Evolutionary conservation across 2,329 filamentous ascomycete genomes (phyloP).

Genomic region (Rhytidhysteron rufulum): DNA sequence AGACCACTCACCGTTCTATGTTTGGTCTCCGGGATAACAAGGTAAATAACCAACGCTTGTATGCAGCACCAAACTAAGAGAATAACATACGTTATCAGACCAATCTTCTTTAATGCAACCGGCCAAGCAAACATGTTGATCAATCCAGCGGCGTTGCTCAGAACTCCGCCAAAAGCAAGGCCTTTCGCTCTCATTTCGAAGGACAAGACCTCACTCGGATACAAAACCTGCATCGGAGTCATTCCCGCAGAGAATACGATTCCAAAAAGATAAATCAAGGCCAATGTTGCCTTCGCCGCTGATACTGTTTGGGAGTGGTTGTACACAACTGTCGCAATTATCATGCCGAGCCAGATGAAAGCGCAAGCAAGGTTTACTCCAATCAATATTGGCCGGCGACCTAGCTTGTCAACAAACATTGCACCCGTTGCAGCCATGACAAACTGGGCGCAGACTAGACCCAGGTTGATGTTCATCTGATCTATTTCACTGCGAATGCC

Average conservation of each 20-base stretch:
- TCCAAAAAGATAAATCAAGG: conserved; percentile 31
- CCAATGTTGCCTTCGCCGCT: conserved; percentile 25
- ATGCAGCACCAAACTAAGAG: conserved; percentile 21
- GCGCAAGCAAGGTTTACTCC: conserved; percentile 15
- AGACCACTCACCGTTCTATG: too few relatives aligned
- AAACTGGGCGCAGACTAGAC: conserved; percentile 31
- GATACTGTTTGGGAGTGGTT: conserved; percentile 12
- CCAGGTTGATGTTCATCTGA: conserved; percentile 36
- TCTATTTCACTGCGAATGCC: conserved; percentile 28
- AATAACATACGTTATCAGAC: conserved; percentile 23
- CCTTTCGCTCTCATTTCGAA: conserved; percentile 33
- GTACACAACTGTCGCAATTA: too few relatives aligned
- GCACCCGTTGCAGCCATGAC: conserved; percentile 32
- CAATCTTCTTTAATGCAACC: conserved; percentile 19
- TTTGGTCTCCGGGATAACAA: too few relatives aligned
- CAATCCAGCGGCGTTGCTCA: conserved; percentile 17
- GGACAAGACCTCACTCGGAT: conserved; percentile 31
- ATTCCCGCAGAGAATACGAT: conserved; percentile 29
- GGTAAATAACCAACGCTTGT: too few relatives aligned
- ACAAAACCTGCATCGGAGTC: conserved; percentile 32
- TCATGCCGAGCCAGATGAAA: conserved; percentile 25
- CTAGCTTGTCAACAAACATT: conserved; percentile 28
- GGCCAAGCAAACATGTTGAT: conserved; percentile 29
- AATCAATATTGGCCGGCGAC: conserved; percentile 31
- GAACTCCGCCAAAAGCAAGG: conserved; percentile 21